Base-by-base conservation (phyloP, 495 filamentous ascomycete genomes). In the Trichoderma gamsii region DNA sequence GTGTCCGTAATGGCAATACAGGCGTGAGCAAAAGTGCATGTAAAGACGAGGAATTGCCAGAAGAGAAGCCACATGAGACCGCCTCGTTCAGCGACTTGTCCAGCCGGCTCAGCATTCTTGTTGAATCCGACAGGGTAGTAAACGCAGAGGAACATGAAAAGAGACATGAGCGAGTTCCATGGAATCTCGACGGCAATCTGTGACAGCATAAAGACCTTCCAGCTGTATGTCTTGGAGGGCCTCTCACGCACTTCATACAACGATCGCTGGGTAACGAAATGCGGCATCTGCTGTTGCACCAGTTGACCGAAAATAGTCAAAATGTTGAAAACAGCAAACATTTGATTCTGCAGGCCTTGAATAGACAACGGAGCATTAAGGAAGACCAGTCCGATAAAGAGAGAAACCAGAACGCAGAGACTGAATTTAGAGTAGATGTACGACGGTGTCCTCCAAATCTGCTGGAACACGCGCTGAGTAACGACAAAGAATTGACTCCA, bases 271-370 rank as follows among this genome's bases (percentile, higher is more conserved):
- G 78, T 71, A 41, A 89, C 76, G 70, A 86, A 90, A 12, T 52
- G 83, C 1, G 89, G 88, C 79, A 88, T 86, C 29, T 88, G 79
- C 69, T 79, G 77, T 49, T 73, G 68, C 46, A 77, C 73, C 3
- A 78, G 56, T 29, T 73, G 73, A 25, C 75, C 71, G 25, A 71
- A 71, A 61, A 78, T 73, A n/a, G 68, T 41, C 12, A 65, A 27
- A 5, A 90, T 73, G 79, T 88, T 82, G 73, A 90, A 90, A 64
- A 89, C 81, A 69, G 79, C 75, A 74, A 89, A 89, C 77, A 90
- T 85, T 70, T 87, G 83, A 69, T 89, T 88, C 70, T 88, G 86
- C 41, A 90, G 79, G n/a, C 88, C 89, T 74, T 90, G 87, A 8
- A 85, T 71, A 38, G 79, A 82, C 66, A 81, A 82, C 13, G 82